Conservation (phyloP, 768 basidiomycete species). For the Kwoniella dendrophila region DNA sequence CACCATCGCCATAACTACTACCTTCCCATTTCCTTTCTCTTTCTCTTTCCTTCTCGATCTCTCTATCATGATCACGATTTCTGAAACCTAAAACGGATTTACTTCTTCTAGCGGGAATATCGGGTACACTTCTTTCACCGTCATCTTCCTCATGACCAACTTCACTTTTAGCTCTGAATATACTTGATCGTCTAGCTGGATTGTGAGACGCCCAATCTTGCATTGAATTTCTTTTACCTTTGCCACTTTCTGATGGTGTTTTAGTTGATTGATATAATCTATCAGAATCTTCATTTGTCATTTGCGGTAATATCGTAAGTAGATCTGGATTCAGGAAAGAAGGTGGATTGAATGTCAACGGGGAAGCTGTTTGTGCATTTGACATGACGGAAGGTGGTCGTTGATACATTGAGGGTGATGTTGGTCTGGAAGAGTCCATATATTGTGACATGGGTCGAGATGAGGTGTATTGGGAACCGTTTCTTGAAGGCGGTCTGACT, state of each 20-base stretch:
- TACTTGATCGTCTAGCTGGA: slow-evolving; percentile 24
- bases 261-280: slow-evolving; percentile 22
- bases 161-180: slow-evolving; percentile 26
- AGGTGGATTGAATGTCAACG: slow-evolving; percentile 34
- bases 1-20: slow-evolving; percentile 47
- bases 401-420: slow-evolving; percentile 20
- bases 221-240: slow-evolving; percentile 19
- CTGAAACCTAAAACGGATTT: slow-evolving; percentile 44
- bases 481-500: neutral
- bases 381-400: neutral
- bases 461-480: neutral
- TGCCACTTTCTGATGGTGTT: slow-evolving; percentile 21
- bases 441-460: slow-evolving; percentile 19
- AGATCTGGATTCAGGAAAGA: slow-evolving; percentile 46
- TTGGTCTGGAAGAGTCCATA: slow-evolving; percentile 22
- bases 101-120: slow-evolving; percentile 21
- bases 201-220: slow-evolving; percentile 13
- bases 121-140: slow-evolving; percentile 21
- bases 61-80: slow-evolving; percentile 22
- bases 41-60: too few species aligned
- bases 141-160: slow-evolving; percentile 14
- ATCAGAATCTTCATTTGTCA: slow-evolving; percentile 38
- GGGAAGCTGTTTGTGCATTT: neutral
- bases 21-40: slow-evolving; percentile 34
- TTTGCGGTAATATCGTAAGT: slow-evolving; percentile 51